Base-by-base conservation (phyloP, 2,329 filamentous ascomycete species). In the Pseudogymnoascus sp. region DNA sequence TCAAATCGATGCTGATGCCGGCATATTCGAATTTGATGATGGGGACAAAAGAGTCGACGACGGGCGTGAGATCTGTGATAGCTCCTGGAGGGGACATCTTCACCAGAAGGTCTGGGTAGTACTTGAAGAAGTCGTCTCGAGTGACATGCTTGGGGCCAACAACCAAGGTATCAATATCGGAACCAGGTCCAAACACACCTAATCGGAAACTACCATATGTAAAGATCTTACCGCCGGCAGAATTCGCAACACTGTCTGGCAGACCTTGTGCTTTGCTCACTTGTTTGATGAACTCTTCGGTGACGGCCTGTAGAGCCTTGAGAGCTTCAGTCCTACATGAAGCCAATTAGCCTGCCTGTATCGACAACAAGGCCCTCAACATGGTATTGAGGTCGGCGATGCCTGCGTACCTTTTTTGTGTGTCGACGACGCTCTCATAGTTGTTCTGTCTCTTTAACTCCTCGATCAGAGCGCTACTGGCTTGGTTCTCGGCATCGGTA, bases 21-120 rank as follows among this genome's bases (percentile, higher is more conserved):
- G 83, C 86, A 68, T 95, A 90, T 73, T 96, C 90, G 70, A 97
- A 90, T 74, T 97, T 97, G 79, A 99, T 97, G 73, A 99, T 96
- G 58, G 94, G 94, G 6, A 97, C 93, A 71, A 90, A 96, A 3
- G 93, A 91, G 70, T 96, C 93, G 58, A 87, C 87, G 37, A 99
- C 94, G 0, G 88, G 85, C 1, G 90, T 87, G 69, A 97, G 80
- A 72, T 95, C 90, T 64, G 89, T 88, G 68, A 97, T 90, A 63
- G 92, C 82, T n/a, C 87, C 89, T 37, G 85, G 78, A 7, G 88
- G 85, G 1, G 90, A 86, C 83, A 94, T 87, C 67, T 87, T 81
- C 68, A 87, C 78, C 58, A 99, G 83, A 58, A 95, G 78, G 18
- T 84, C 79, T n/a, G 92, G 92, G 69, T 97, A 97, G 69, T 89